A percentile compares a stretch with the other conserved stretches of the same genome.
Evolutionary conservation across 805 yeast genomes (phyloP).

Genomic region (Nakazawaea anatomiae): DNA sequence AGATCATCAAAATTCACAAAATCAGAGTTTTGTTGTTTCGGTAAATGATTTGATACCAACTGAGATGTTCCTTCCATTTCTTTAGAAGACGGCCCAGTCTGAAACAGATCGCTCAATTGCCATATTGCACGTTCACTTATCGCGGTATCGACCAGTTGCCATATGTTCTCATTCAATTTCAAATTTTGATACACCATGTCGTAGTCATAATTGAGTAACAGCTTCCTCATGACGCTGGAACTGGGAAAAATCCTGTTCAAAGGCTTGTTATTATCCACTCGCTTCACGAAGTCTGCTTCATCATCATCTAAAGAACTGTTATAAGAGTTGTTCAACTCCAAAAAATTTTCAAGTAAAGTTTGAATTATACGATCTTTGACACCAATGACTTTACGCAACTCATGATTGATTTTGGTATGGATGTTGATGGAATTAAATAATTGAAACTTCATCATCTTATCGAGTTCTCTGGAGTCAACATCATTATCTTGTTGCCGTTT

Average conservation of each 20-base stretch:
- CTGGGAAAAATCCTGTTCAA: conserved; percentile 10
- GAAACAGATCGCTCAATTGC: conserved; percentile 2
- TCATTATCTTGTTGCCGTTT: not conserved
- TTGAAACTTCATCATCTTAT: conserved; percentile 1
- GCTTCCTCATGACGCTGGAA: conserved; percentile 1
- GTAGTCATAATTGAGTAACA: conserved; percentile 1
- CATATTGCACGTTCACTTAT: conserved; percentile 3
- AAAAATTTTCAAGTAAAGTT: conserved; percentile 7
- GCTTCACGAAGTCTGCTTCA: not conserved
- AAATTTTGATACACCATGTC: not conserved
- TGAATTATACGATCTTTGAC: conserved; percentile 10
- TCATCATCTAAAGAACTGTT: not conserved
- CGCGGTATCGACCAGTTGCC: conserved; percentile 1
- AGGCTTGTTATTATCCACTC: conserved; percentile 7
- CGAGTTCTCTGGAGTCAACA: not conserved
- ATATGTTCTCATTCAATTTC: not conserved
- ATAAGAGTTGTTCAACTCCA: conserved; percentile 9
- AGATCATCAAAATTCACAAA: conserved; percentile 2
- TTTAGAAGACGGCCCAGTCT: not conserved
- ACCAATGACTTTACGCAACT: not conserved
- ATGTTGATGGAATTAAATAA: not conserved
- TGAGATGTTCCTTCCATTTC: too few species aligned
- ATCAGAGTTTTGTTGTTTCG: not conserved
- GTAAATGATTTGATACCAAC: too few species aligned
- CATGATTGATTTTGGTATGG: not conserved